Evolutionary conservation across 441 rosid genomes (phyloP), one percentile per base, ranked within the genome.

Genomic region (Kokia cookei): DNA sequence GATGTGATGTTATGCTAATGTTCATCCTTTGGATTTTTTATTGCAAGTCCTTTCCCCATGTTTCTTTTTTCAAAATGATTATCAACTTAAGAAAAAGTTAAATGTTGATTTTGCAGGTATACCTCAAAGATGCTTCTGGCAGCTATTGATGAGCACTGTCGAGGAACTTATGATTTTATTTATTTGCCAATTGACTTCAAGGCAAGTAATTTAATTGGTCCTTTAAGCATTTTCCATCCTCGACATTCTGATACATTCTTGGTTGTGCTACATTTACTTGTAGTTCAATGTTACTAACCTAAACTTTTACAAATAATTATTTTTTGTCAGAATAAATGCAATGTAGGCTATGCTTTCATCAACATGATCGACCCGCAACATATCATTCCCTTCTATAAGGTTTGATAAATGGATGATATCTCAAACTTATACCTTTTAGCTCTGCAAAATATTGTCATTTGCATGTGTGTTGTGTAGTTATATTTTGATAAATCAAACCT

Each of bases 61-160:
- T 58, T n/a, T 47, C 69, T 72, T 61, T 43, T 47, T 72, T 61
- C 27, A 19, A 54, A 35, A 19, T 71, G 64, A 71, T 48, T 43
- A 27, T 61, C 29, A 17, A 24, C 47, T 69, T 17, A n/a, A 65
- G 48, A 27, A 42, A 45, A 22, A 10, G 47, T 68, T 7, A 50
- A 68, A 59, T 72, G 68, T 54, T 72, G 14, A 62, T 62, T 32
- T 78, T 68, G 69, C 73, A 90, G 93, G 88, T 90, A 90, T 80
- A 90, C 95, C 45, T 88, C 93, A 29, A 90, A 90, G 88, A 90
- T 90, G 94, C 94, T 90, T 79, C 80, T 90, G 70, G 86, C 92
- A 75, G 91, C 92, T 71, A 90, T 90, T 82, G 94, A 90, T 64
- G 94, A 90, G 81, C 85, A 86, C 65, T 88, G 87, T 77, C 86